A percentile compares a stretch with the other conserved stretches of the same genome.
Conservation (phyloP, 2,329 filamentous ascomycete species). For the Venturia carpophila region DNA sequence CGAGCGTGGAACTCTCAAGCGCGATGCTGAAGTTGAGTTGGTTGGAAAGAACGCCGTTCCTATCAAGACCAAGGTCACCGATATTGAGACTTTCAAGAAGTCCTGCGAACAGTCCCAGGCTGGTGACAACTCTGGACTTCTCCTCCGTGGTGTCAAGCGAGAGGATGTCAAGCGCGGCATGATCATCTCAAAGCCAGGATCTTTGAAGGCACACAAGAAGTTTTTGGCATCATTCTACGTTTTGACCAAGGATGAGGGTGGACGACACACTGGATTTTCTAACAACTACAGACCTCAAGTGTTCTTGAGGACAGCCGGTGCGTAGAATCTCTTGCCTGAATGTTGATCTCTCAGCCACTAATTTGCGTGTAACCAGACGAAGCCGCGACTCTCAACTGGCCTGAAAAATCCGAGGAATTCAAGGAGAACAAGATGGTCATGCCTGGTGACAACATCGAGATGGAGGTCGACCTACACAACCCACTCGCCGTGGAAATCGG, state of each 20-base stretch:
- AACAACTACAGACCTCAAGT: slow-evolving; percentile 97
- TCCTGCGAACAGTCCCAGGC: slow-evolving; percentile 93
- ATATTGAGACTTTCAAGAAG: slow-evolving; percentile 99
- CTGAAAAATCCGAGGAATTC: slow-evolving; percentile 66
- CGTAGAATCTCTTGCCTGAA: slow-evolving; percentile 31
- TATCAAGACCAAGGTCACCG: slow-evolving; percentile 98
- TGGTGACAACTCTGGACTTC: slow-evolving; percentile 95
- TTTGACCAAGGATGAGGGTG: slow-evolving; percentile 94
- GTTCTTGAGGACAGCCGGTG: slow-evolving; percentile 86
- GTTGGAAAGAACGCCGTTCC: slow-evolving; percentile 73
- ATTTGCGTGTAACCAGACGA: slow-evolving; percentile 40
- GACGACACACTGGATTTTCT: slow-evolving; percentile 90
- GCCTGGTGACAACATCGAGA: slow-evolving; percentile 98
- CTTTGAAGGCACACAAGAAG: slow-evolving; percentile 77
- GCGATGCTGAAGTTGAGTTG: slow-evolving; percentile 88
- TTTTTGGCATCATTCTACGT: slow-evolving; percentile 97
- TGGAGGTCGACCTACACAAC: slow-evolving; percentile 78
- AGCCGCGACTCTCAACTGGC: slow-evolving; percentile 72
- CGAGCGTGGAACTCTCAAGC: slow-evolving; percentile 90
- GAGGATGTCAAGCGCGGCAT: slow-evolving; percentile 93
- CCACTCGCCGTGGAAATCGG: slow-evolving; percentile 83
- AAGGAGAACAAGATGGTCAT: slow-evolving; percentile 73
- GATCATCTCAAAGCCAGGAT: slow-evolving; percentile 79
- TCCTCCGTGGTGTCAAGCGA: slow-evolving; percentile 90
- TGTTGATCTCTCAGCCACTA: background rate